Evolutionary conservation across 306 rosid genomes (phyloP), one percentile per base, ranked within the genome.

Genomic region (Dalbergia oliveri): DNA sequence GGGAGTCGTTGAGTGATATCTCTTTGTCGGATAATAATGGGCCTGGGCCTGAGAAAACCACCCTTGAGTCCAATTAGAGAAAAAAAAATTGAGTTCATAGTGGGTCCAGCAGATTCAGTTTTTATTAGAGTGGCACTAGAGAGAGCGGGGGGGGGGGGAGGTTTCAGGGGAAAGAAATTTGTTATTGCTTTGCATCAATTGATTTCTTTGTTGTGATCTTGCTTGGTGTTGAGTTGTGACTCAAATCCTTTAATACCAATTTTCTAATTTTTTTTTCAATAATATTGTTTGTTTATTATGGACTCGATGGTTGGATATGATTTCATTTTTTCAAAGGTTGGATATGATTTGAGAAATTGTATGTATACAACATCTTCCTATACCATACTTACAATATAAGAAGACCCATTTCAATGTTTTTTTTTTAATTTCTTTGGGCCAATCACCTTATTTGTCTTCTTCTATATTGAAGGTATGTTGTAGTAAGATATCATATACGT

Each of bases 1-100:
- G 78, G 3, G 72, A 47, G 67, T 89, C 97, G 8, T 53, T 90
- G 35, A 72, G 90, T n/a, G 95, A 91, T 12, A 43, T 83, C 23
- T 75, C 88, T 23, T 75, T 82, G 3, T n/a, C 72, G 0, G 91
- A 88, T 51, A 47, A 88, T 51, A 45, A 78, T 21, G 88, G 70
- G 33, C 3, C 72, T 4, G 79, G 62, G 65, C 1, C 82, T 51
- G 67, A 49, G 15, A 7, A 54, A 41, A 9, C 50, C 14, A 7
- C 51, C 54, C 70, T 43, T 45, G 33, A 6, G 41, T 56, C 49
- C 61, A 63, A 64, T 56, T 72, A 23, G 75, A 69, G 60, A 35
- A 58, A 44, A 1, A 26, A 26, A 1, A 26, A 21, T 21, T 21
- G 31, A 1, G 31, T 72, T 15, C 8, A 15, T 45, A 76, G 64